Evolutionary conservation across 805 yeast genomes (phyloP).

Genomic region (Debaryomyces hansenii): DNA sequence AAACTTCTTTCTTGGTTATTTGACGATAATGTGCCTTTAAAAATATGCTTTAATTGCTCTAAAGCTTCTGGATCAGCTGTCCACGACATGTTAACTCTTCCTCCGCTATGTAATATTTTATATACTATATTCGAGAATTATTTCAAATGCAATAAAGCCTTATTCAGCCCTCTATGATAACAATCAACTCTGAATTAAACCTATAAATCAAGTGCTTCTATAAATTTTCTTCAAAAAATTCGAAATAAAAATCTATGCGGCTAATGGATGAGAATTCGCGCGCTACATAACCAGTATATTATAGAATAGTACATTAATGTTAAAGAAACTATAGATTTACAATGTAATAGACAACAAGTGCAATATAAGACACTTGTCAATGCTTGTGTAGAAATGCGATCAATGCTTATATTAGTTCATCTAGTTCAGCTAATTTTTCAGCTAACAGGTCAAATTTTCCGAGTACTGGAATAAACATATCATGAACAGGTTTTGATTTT

Average conservation of each 20-base stretch:
- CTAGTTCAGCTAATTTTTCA: slow-evolving; percentile 40
- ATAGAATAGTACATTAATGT: neutral
- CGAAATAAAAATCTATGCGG: neutral
- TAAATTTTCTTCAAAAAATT: neutral
- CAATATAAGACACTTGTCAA: neutral
- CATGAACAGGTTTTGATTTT: slow-evolving; percentile 42
- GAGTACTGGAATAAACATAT: slow-evolving; percentile 59
- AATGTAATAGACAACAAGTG: neutral
- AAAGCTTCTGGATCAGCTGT: slow-evolving; percentile 61
- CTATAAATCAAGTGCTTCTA: neutral
- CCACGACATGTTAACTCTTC: slow-evolving; percentile 52
- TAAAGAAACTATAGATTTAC: neutral
- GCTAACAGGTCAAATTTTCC: slow-evolving; percentile 47
- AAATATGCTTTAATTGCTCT: slow-evolving; percentile 62
- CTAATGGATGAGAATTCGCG: neutral
- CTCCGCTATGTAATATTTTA: neutral
- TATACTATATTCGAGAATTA: neutral
- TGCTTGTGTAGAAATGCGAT: neutral
- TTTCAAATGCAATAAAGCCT: too few species aligned
- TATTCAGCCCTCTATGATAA: too few species aligned
- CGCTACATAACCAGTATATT: neutral
- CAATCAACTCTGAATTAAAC: too few species aligned
- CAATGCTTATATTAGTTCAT: slow-evolving; percentile 15
- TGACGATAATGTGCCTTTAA: slow-evolving; percentile 71
- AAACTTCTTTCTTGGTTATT: slow-evolving; percentile 51